phyloP scores from a whole-genome alignment of 1,284 basidiomycete genomes.

The Trichosporon coremiiforme region DNA sequence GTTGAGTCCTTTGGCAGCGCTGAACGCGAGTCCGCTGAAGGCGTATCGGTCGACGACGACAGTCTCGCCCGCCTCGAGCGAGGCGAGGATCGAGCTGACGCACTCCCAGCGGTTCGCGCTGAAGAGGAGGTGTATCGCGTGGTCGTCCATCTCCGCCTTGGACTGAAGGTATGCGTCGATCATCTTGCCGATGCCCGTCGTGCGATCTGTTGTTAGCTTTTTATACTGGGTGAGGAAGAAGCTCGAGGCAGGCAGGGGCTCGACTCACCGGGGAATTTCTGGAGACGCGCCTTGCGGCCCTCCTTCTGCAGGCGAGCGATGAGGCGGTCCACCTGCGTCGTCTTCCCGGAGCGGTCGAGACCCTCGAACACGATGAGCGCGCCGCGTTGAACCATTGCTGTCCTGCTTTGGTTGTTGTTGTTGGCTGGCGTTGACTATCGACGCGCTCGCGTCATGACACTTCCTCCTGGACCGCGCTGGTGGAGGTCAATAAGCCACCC shows the following conservation, averaged over 20 bases:
- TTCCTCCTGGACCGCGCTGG: constrained; percentile 22
- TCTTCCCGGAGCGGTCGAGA: constrained; percentile 89
- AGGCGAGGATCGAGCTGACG: constrained; percentile 65
- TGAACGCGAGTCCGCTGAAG: constrained; percentile 95
- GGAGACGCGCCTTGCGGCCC: constrained; percentile 57
- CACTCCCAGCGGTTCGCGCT: constrained; percentile 97
- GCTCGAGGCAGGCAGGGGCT: neutral
- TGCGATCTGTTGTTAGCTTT: constrained; percentile 67
- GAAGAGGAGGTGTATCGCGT: constrained; percentile 90
- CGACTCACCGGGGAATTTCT: constrained; percentile 79
- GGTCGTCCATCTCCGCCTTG: constrained; percentile 83
- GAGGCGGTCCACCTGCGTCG: constrained; percentile 74
- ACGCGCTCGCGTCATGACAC: constrained; percentile 13
- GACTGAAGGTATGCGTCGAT: constrained; percentile 90
- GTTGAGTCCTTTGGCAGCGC: constrained; percentile 73
- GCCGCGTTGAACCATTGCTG: constrained; percentile 56
- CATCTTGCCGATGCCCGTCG: constrained; percentile 87
- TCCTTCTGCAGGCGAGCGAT: constrained; percentile 59
- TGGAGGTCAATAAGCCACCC: constrained; percentile 13
- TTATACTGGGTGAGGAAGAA: no score
- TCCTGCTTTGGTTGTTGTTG: neutral
- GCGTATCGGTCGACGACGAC: constrained; percentile 93
- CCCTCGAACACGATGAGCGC: constrained; percentile 91
- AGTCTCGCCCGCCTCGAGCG: constrained; percentile 68
- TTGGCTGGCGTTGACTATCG: neutral